Conservation (phyloP, 2,329 filamentous ascomycete species). For the Mycosphaerella sp. region DNA sequence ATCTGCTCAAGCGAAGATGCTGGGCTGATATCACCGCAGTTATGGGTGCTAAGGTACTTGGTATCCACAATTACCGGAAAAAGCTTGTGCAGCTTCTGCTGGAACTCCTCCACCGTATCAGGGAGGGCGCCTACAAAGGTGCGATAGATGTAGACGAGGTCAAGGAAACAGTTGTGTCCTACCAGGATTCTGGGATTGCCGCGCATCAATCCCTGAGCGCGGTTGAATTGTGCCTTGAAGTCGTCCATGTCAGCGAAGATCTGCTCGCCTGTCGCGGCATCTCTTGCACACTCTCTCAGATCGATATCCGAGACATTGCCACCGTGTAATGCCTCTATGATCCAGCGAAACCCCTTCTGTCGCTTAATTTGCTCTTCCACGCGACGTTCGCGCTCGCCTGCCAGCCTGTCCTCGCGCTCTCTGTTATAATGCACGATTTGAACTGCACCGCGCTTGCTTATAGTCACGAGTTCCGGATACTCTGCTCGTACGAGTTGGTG, state of each 20-base stretch:
- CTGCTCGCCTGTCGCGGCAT: constrained; percentile 32
- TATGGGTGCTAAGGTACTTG: constrained; percentile 57
- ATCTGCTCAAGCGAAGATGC: constrained; percentile 46
- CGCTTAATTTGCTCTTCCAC: constrained; percentile 38
- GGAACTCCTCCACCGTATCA: constrained; percentile 49
- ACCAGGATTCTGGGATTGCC: constrained; percentile 49
- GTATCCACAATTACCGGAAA: constrained; percentile 57
- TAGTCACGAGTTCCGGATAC: constrained; percentile 45
- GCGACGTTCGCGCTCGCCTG: constrained; percentile 35
- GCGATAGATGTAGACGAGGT: constrained; percentile 59
- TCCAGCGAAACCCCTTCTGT: constrained; percentile 47
- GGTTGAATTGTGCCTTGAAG: constrained; percentile 36
- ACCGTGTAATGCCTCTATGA: constrained; percentile 44
- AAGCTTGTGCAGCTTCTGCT: constrained; percentile 44
- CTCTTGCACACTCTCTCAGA: constrained; percentile 34
- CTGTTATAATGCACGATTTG: constrained; percentile 40
- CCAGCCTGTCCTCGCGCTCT: constrained; percentile 40
- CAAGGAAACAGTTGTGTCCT: constrained; percentile 60
- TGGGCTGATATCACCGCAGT: constrained; percentile 48
- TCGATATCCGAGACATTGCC: constrained; percentile 37
- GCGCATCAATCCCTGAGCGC: constrained; percentile 40
- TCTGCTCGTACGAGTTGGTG: constrained; percentile 61
- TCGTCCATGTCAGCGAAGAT: constrained; percentile 35
- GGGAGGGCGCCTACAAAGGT: constrained; percentile 57
- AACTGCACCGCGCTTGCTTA: constrained; percentile 40